Evolutionary conservation across 1,284 basidiomycete species (phyloP).

Genomic region (Sporisorium reilianum): DNA sequence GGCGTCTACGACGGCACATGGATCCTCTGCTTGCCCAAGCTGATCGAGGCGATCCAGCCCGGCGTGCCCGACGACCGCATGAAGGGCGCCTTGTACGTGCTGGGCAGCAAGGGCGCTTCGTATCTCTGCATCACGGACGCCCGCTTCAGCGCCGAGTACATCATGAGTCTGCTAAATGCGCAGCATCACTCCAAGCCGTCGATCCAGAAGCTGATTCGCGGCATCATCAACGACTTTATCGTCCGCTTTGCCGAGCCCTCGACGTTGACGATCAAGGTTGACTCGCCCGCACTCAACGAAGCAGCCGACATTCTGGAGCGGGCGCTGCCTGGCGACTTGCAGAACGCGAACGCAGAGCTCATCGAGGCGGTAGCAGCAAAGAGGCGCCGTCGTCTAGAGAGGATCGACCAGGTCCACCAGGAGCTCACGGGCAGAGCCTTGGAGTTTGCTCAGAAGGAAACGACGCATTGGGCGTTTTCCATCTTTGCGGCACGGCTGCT

Average conservation of each 20-base stretch:
- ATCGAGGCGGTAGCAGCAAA: slow-evolving; percentile 66
- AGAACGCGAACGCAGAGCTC: slow-evolving; percentile 53
- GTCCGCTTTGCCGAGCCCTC: slow-evolving; percentile 68
- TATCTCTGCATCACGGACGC: slow-evolving; percentile 74
- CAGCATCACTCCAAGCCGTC: slow-evolving; percentile 94
- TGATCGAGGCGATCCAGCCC: slow-evolving; percentile 76
- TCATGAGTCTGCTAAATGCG: slow-evolving; percentile 81
- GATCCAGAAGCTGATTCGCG: slow-evolving; percentile 85
- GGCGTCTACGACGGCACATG: slow-evolving; percentile 86
- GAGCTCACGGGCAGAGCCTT: slow-evolving; percentile 77
- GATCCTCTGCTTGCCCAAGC: slow-evolving; percentile 77
- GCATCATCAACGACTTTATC: slow-evolving; percentile 77
- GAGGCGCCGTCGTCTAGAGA: slow-evolving; percentile 58
- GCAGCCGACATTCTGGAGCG: slow-evolving; percentile 34
- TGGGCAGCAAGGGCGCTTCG: slow-evolving; percentile 79
- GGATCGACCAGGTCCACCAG: slow-evolving; percentile 68
- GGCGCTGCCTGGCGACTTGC: slow-evolving; percentile 21
- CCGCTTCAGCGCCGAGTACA: slow-evolving; percentile 77
- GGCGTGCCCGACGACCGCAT: slow-evolving; percentile 84
- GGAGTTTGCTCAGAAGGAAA: slow-evolving; percentile 76
- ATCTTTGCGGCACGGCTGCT: slow-evolving; percentile 83
- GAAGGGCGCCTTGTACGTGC: slow-evolving; percentile 91
- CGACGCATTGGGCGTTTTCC: slow-evolving; percentile 91
- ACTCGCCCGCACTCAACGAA: slow-evolving; percentile 39
- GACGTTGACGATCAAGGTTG: slow-evolving; percentile 48